Percentiles rank a stretch among this genome's conserved stretches.
Conservation (phyloP, 73 alveolate genomes). For the Uronychia binucleata region DNA sequence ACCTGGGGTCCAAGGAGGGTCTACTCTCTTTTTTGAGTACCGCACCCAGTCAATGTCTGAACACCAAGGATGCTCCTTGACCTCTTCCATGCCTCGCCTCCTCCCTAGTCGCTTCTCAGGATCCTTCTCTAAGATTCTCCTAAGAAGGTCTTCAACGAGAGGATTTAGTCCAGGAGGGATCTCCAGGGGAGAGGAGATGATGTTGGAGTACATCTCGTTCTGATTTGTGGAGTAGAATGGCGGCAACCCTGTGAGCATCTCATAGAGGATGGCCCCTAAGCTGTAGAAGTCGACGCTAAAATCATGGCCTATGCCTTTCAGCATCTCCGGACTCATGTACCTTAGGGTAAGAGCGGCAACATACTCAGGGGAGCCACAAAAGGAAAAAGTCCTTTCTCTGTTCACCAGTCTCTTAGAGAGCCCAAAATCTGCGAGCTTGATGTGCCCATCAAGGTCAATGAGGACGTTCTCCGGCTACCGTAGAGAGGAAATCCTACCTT, state of each 20-base stretch:
- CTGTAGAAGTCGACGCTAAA: conserved; percentile 87
- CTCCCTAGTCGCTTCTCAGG: conserved; percentile 32
- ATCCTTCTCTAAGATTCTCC: conserved; percentile 23
- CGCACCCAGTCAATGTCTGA: conserved; percentile 66
- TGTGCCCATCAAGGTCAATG: conserved; percentile 91
- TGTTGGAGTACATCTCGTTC: conserved; percentile 65
- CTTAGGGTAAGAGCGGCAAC: too few relatives aligned
- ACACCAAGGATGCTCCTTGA: conserved; percentile 53
- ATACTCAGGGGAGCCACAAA: conserved; percentile 96
- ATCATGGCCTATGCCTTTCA: conserved; percentile 86
- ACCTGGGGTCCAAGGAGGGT: conserved; percentile 66
- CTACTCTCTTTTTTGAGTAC: conserved; percentile 25
- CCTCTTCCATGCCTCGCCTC: conserved; percentile 25
- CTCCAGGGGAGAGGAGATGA: conserved; percentile 52
- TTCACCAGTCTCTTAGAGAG: conserved; percentile 75
- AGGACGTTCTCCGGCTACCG: conserved; percentile 90
- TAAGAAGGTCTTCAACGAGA: conserved; percentile 28
- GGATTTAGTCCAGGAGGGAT: conserved; percentile 48
- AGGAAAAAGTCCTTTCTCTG: conserved; percentile 78
- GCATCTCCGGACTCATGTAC: conserved; percentile 97
- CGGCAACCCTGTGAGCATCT: conserved; percentile 95
- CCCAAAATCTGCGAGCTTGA: conserved; percentile 94
- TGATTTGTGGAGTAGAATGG: conserved; percentile 82
- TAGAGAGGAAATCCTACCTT: conserved; percentile 25
- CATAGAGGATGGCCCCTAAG: conserved; percentile 93